Percentiles rank a stretch among this genome's conserved stretches.
phyloP scores from a whole-genome alignment of 345 rosid species.

The Nephelium lappaceum region DNA sequence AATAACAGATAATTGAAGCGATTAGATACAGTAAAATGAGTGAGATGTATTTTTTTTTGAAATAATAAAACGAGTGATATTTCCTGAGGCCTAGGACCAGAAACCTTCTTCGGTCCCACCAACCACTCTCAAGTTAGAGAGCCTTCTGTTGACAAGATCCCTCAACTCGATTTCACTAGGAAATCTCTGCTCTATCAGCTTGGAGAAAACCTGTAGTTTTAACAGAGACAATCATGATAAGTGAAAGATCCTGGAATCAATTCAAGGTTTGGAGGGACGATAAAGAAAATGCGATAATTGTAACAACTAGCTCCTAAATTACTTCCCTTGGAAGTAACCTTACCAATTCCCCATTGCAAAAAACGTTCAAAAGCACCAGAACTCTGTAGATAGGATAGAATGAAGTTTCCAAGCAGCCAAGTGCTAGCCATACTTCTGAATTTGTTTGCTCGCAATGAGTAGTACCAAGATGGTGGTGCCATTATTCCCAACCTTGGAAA shows the following conservation, averaged over 20 bases:
- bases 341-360: conserved; percentile 33
- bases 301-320: neutral
- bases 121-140: neutral
- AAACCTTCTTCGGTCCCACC: conserved; percentile 6
- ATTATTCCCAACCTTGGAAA: conserved; percentile 28
- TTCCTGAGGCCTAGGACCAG: conserved; percentile 1
- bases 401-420: conserved; percentile 35
- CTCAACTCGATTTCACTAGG: conserved; percentile 35
- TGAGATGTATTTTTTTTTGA: too few species aligned
- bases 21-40: neutral
- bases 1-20: neutral
- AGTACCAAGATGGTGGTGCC: conserved; percentile 33
- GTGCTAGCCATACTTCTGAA: conserved; percentile 27
- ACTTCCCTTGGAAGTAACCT: neutral
- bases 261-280: too few species aligned
- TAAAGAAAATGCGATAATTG: too few species aligned
- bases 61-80: too few species aligned
- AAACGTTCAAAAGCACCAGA: conserved; percentile 44
- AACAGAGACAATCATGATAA: neutral
- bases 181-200: conserved; percentile 32
- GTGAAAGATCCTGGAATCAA: too few species aligned
- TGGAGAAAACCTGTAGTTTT: conserved; percentile 33
- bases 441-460: conserved; percentile 29
- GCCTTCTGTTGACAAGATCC: conserved; percentile 29
- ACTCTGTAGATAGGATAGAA: conserved; percentile 30